Evolutionary conservation across 176 grass and related monocot species (phyloP), one percentile per base, ranked within the genome.

Genomic region (Avena eriantha): DNA sequence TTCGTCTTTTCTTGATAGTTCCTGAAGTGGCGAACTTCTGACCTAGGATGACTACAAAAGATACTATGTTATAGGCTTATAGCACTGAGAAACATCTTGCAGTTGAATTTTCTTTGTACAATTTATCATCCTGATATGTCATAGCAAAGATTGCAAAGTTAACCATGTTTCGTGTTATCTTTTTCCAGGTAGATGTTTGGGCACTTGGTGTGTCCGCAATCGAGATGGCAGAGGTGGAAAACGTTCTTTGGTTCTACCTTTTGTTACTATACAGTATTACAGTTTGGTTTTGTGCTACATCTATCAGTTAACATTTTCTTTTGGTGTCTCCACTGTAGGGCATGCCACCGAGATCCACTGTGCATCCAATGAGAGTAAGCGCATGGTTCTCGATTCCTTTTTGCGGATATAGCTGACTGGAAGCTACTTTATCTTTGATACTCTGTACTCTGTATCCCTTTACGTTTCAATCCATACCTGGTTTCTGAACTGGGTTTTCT

Each of bases 351-450:
- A 96, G 97, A 89, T 96, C 94, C 29, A 96, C 92, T 13, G 97
- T 99, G 80, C 97, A 99, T 91, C 97, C 97, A 51, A 99, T 99
- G 97, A 94, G 97, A 90, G 97, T 99, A 87, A 87, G 94, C 79
- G 43, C 54, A 80, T 80, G 82, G 49, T 86, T 87, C 66, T 80
- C 35, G 77, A 53, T 77, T 65, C 72, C 23, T 82, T 22, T 63
- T 81, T 84, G 49, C 7, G 0, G 14, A 12, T 67, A 83, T 60
- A 71, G 78, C 66, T 87, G 34, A 66, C 57, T 66, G 5, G 41
- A 67, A 87, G 14, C 19, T 83, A 73, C 10, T 84, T 41, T 81
- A 66, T 68, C 47, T 74, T 79, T 80, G 58, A 61, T 80, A 77
- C 14, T 17, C 18, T 84, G 24, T 78, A 87, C 22, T 84, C 67